phyloP scores from a whole-genome alignment of 2,329 filamentous ascomycete species.

The Coniochaeta sp. region DNA sequence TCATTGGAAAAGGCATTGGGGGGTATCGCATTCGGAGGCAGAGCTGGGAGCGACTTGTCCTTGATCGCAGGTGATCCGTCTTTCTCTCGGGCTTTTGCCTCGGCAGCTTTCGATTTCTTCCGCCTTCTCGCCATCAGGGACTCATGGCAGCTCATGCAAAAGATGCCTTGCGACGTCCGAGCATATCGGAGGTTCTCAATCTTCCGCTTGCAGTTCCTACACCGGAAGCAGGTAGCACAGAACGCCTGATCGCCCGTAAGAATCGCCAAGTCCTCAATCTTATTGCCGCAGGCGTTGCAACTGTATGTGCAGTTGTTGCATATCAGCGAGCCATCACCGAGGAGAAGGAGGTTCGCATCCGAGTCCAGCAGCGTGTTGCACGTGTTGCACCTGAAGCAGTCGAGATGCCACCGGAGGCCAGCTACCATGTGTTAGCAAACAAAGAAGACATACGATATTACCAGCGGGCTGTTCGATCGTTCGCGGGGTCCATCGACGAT shows the following conservation, averaged over 20 bases:
- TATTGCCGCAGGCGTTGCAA: slow-evolving; percentile 92
- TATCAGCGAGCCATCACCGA: slow-evolving; percentile 95
- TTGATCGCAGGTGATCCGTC: slow-evolving; percentile 61
- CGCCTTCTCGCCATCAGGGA: slow-evolving; percentile 87
- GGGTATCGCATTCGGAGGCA: slow-evolving; percentile 68
- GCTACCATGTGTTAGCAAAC: slow-evolving; percentile 43
- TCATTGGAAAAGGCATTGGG: slow-evolving; percentile 56
- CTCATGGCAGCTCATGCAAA: slow-evolving; percentile 99
- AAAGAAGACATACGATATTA: background rate
- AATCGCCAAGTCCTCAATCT: slow-evolving; percentile 97
- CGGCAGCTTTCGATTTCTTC: slow-evolving; percentile 72
- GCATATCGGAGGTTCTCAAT: slow-evolving; percentile 98
- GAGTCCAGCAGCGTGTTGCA: slow-evolving; percentile 95
- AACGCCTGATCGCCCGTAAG: slow-evolving; percentile 97
- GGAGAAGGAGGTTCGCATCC: slow-evolving; percentile 91
- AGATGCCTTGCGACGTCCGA: slow-evolving; percentile 94
- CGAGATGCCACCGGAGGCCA: slow-evolving; percentile 95
- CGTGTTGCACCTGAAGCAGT: slow-evolving; percentile 97
- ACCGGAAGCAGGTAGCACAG: slow-evolving; percentile 94
- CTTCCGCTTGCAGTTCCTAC: slow-evolving; percentile 96
- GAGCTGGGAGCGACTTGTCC: slow-evolving; percentile 87
- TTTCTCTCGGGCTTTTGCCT: slow-evolving; percentile 56
- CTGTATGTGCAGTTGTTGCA: slow-evolving; percentile 99
- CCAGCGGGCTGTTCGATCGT: background rate
- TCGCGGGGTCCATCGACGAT: slow-evolving; percentile 19